Evolutionary conservation across 345 rosid species (phyloP).

Genomic region (Cardamine resedifolia): DNA sequence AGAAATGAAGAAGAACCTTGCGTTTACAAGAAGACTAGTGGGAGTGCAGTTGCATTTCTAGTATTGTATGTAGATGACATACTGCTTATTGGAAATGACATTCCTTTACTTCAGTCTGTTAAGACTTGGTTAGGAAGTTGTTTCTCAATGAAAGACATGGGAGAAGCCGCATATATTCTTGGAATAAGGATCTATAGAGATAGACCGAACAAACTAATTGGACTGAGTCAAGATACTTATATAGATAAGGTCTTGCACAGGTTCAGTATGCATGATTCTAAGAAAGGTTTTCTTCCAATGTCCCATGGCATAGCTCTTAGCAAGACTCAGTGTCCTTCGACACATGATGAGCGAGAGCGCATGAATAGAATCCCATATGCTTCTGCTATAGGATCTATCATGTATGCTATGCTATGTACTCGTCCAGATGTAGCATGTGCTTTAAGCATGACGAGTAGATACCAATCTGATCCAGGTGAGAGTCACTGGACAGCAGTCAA

Average conservation of each 20-base stretch:
- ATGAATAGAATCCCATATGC: not conserved
- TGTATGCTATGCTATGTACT: not conserved
- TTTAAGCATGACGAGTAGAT: not conserved
- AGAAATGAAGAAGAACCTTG: not conserved
- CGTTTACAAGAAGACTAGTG: not conserved
- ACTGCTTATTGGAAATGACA: not conserved
- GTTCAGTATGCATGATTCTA: too few relatives aligned
- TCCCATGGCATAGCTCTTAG: not conserved
- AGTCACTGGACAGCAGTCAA: not conserved
- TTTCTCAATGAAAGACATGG: too few relatives aligned
- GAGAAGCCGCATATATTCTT: not conserved
- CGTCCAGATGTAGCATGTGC: not conserved
- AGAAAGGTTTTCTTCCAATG: too few relatives aligned
- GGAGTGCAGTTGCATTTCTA: not conserved
- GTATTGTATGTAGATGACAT: slow-evolving; percentile 8
- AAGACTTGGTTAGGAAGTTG: not conserved
- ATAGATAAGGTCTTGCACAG: too few relatives aligned
- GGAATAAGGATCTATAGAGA: too few relatives aligned
- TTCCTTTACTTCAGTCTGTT: not conserved
- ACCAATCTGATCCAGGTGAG: not conserved
- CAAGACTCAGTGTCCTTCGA: not conserved
- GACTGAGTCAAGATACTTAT: too few relatives aligned
- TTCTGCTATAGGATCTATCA: not conserved
- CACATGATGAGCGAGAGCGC: not conserved
- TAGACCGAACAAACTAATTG: too few relatives aligned